A percentile compares a stretch with the other conserved stretches of the same genome.
Conservation (phyloP, 176 grass and related monocot genomes). For the Eleusine indica region DNA sequence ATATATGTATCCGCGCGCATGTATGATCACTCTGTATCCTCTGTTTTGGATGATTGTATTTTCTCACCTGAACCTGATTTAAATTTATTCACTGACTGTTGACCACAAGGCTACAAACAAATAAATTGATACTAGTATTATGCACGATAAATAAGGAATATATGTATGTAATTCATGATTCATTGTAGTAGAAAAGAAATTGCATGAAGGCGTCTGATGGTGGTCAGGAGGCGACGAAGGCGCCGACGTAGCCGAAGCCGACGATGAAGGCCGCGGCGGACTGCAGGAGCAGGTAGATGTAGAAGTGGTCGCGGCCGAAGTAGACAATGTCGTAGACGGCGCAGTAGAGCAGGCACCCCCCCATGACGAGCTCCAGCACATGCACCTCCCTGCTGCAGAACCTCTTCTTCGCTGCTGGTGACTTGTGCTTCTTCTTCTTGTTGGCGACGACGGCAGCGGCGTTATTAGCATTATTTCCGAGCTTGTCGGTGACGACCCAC, state of each 20-base stretch:
- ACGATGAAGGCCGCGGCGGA: constrained; percentile 73
- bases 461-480: constrained; percentile 27
- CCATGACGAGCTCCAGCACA: constrained; percentile 68
- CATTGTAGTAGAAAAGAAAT: not conserved
- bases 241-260: constrained; percentile 72
- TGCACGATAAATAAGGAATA: not conserved
- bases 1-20: no score
- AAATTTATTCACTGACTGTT: not conserved
- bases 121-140: not conserved
- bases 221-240: constrained; percentile 39
- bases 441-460: not conserved
- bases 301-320: constrained; percentile 66
- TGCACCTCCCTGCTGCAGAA: constrained; percentile 50
- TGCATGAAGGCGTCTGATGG: not conserved
- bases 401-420: not conserved
- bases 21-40: no score
- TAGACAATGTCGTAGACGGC: constrained; percentile 61
- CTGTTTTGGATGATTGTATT: not conserved
- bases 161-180: not conserved
- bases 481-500: constrained; percentile 92
- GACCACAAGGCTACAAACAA: not conserved
- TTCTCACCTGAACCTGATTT: constrained; percentile 4
- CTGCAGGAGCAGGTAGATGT: constrained; percentile 76
- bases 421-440: constrained; percentile 32
- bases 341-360: constrained; percentile 66